Base-by-base conservation (phyloP, 345 rosid genomes). In the Rhizophora mangle region DNA sequence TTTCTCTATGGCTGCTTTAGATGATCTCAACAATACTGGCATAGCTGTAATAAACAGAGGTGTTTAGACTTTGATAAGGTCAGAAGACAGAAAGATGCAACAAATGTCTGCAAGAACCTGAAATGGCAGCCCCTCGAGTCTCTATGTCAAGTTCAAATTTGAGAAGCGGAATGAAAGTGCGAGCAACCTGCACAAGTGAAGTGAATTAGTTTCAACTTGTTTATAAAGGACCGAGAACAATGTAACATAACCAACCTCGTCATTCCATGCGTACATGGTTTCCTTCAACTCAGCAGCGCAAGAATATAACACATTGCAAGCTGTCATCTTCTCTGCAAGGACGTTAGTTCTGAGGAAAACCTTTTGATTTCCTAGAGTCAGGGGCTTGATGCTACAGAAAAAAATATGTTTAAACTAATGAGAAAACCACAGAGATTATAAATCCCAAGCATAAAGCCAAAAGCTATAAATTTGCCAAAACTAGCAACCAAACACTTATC, bases 161-260 rank as follows among this genome's bases (percentile, higher is more conserved):
- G 26, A 67, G 43, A 34, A 66, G 71, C 32, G 76, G 67, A 59
- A 73, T 71, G 62, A 73, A 60, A 60, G 67, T 60, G 27, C 54
- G 60, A 46, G 71, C 76, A 32, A 66, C 76, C 76, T 72, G 60
- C 55, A 60, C 20, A 65, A 39, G 11, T 2, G 10, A 51, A 16
- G 29, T 34, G 49, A 2, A 15, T 22, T 10, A 31, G 22, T 29
- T 10, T 11, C 37, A 62, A 24, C 29, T 52, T 8, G 2, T 22
- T 60, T 6, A 60, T 10, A 20, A 1, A 19, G 20, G 2, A 8
- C 21, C 0, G 19, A 43, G 31, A 24, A 47, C 24, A 11, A 30
- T 59, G 8, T 54, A 32, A 8, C 4, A 18, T 62, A 21, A 24
- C 20, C 29, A 16, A 75, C 83, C 83, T 80, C 69, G 49, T 65